phyloP scores from a whole-genome alignment of 2,329 filamentous ascomycete species.

The Botrytis galanthina region DNA sequence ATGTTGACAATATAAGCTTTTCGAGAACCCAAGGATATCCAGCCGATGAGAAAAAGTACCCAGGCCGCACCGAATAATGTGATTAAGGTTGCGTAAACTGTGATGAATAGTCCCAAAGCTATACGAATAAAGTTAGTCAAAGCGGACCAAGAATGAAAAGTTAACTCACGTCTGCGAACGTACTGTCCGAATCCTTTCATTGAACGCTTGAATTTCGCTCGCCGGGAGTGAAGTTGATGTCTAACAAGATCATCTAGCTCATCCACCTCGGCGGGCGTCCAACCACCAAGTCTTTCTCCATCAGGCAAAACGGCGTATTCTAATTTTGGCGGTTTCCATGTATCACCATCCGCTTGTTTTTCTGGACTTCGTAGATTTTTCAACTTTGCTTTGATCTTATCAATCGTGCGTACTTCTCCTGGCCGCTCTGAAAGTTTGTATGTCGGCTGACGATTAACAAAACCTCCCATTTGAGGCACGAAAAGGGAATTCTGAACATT shows the following conservation, averaged over 20 bases:
- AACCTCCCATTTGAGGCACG: constrained; percentile 70
- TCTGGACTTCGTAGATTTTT: constrained; percentile 23
- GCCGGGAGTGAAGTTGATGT: constrained; percentile 79
- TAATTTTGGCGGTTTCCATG: constrained; percentile 28
- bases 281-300: constrained; percentile 68
- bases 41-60: constrained; percentile 86
- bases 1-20: constrained; percentile 68
- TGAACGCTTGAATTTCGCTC: constrained; percentile 73
- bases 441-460: constrained; percentile 62
- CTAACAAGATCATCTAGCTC: constrained; percentile 84
- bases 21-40: constrained; percentile 75
- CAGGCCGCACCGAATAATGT: constrained; percentile 81
- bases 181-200: constrained; percentile 81
- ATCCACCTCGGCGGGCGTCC: constrained; percentile 68
- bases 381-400: constrained; percentile 29
- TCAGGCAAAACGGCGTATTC: constrained; percentile 74
- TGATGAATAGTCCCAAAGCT: constrained; percentile 78
- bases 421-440: constrained; percentile 27
- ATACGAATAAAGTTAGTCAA: constrained; percentile 3
- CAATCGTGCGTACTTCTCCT: constrained; percentile 27
- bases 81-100: constrained; percentile 78
- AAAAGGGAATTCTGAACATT: constrained; percentile 90
- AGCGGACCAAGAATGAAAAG: background rate
- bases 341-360: constrained; percentile 21
- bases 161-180: constrained; percentile 59